Percentiles rank a stretch among this genome's conserved stretches.
These are phyloP conservation scores for Balansia obtecta DNA, from an alignment of 2,329 filamentous ascomycete species.

Conservation along the genomic window DNA sequence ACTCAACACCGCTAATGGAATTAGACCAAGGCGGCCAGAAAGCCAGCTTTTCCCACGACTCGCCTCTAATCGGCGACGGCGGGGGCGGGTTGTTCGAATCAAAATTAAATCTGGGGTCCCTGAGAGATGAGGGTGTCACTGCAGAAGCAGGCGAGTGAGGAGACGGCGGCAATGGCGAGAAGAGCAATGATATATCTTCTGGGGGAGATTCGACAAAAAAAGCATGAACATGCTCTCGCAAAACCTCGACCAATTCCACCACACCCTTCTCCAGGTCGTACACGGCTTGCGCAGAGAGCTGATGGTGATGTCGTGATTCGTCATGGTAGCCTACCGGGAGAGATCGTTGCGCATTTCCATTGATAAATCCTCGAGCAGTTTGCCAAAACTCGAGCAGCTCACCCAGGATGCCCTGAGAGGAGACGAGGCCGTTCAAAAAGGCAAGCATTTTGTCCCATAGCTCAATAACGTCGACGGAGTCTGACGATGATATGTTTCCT, in stretches of 20 bases:
- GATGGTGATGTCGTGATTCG: constrained; percentile 70
- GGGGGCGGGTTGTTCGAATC: constrained; percentile 66
- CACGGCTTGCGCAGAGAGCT: constrained; percentile 59
- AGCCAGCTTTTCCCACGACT: constrained; percentile 84
- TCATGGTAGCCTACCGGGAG: constrained; percentile 73
- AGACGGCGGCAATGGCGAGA: constrained; percentile 64
- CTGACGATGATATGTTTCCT: constrained; percentile 51
- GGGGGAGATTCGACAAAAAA: constrained; percentile 84
- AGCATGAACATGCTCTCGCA: constrained; percentile 65
- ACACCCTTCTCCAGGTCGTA: constrained; percentile 63
- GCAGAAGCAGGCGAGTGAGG: constrained; percentile 41
- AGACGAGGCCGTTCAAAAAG: constrained; percentile 64
- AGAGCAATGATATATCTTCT: constrained; percentile 78
- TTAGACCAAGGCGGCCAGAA: constrained; percentile 96
- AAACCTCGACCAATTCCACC: constrained; percentile 68
- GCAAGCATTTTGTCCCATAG: constrained; percentile 82
- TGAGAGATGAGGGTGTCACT: constrained; percentile 42
- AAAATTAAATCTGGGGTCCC: constrained; percentile 67
- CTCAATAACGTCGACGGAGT: constrained; percentile 69
- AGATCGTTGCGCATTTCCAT: constrained; percentile 67
- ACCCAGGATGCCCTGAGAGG: constrained; percentile 67
- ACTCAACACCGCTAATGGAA: constrained; percentile 82
- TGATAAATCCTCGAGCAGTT: constrained; percentile 78
- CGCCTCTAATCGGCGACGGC: constrained; percentile 64
- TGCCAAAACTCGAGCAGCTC: constrained; percentile 94